Conservation (phyloP, 495 filamentous ascomycete genomes). For the Cetradonia linearis region DNA sequence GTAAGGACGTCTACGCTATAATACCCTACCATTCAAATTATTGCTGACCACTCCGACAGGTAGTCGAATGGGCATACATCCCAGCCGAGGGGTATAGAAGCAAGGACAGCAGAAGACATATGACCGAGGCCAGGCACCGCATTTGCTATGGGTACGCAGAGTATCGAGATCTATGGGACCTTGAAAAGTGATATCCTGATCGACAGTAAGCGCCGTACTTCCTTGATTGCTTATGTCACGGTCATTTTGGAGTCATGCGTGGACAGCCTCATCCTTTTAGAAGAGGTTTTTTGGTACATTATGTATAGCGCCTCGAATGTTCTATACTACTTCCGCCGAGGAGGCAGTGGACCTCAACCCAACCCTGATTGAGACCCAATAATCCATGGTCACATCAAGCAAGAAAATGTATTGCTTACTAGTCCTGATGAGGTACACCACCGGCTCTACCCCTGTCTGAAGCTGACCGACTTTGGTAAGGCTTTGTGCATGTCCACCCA, state of each 20-base stretch:
- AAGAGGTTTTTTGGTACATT: conserved; percentile 24
- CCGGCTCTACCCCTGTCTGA: conserved; percentile 19
- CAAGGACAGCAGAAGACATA: background rate
- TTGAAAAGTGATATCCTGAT: conserved; percentile 3
- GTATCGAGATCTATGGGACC: conserved; percentile 11
- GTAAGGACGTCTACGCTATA: background rate
- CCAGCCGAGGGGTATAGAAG: background rate
- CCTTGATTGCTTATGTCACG: background rate
- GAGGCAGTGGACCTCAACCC: background rate
- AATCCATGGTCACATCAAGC: conserved; percentile 48
- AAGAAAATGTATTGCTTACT: conserved; percentile 40
- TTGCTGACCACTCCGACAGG: background rate
- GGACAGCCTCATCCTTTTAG: conserved; percentile 20
- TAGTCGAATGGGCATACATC: conserved; percentile 19
- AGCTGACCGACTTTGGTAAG: conserved; percentile 22
- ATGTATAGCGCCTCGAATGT: conserved; percentile 21
- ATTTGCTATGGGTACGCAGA: conserved; percentile 19
- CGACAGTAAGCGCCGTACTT: background rate
- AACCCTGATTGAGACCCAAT: conserved; percentile 26
- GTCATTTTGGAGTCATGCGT: background rate
- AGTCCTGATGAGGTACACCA: conserved; percentile 6
- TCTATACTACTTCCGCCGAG: conserved; percentile 21
- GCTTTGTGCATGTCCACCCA: conserved; percentile 7
- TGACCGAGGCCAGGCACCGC: conserved; percentile 1
- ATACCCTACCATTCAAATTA: background rate